Evolutionary conservation across 352 stramenopile genomes (phyloP).

Genomic region (Globisporangium ultimum): DNA sequence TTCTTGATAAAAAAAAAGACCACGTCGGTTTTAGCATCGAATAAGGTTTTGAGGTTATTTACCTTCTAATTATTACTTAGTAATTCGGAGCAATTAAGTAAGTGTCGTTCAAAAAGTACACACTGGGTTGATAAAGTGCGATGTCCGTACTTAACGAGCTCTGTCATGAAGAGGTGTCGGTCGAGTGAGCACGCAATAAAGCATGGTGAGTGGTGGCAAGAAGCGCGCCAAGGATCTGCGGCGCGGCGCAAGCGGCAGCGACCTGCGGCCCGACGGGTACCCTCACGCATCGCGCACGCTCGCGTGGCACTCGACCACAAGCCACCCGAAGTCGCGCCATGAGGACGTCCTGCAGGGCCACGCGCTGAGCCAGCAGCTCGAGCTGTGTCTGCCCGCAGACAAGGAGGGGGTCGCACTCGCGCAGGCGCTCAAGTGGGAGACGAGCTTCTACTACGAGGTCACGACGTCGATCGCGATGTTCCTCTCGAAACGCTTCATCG

Average conservation of each 20-base stretch:
- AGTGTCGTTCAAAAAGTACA: slow-evolving; percentile 1
- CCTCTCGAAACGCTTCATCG: slow-evolving; percentile 53
- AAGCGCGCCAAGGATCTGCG: slow-evolving; percentile 32
- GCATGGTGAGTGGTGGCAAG: slow-evolving; percentile 72
- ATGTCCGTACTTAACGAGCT: background rate
- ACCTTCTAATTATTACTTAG: no score
- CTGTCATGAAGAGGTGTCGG: no score
- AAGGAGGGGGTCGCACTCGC: slow-evolving; percentile 25
- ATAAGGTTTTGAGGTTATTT: background rate
- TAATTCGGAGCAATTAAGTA: background rate
- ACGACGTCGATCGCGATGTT: slow-evolving; percentile 48
- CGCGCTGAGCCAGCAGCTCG: slow-evolving; percentile 67
- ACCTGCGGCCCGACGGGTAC: slow-evolving; percentile 8
- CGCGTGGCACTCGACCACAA: slow-evolving; percentile 63
- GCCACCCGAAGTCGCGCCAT: slow-evolving; percentile 43
- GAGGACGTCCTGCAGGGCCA: slow-evolving; percentile 38
- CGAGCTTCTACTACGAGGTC: slow-evolving; percentile 81
- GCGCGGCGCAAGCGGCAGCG: slow-evolving; percentile 14
- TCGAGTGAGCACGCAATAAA: background rate
- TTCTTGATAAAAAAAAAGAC: background rate
- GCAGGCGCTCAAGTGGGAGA: slow-evolving; percentile 69
- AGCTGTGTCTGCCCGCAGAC: slow-evolving; percentile 47
- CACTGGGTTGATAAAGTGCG: background rate
- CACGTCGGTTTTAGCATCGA: background rate
- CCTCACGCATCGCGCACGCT: slow-evolving; percentile 36